Percentiles rank a stretch among this genome's conserved stretches.
These are phyloP conservation scores for Syzygium grande DNA, from an alignment of 345 rosid species.

Conservation along the genomic window DNA sequence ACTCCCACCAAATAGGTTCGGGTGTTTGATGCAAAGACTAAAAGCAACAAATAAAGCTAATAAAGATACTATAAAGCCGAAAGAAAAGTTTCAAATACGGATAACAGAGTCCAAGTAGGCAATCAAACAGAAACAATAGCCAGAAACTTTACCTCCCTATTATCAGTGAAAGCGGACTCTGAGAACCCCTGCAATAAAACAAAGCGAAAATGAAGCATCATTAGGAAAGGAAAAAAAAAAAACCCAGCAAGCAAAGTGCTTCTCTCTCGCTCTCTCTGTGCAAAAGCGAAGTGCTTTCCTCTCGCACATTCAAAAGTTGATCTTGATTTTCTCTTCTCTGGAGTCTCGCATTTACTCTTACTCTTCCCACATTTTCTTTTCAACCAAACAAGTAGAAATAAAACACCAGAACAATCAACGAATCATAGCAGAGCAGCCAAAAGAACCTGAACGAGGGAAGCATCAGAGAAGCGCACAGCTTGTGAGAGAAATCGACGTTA, in stretches of 20 bases:
- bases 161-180: constrained; percentile 76
- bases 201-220: neutral
- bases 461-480: constrained; percentile 85
- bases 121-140: neutral
- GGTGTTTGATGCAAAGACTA: constrained; percentile 90
- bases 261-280: no score
- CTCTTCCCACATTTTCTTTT: neutral
- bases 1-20: constrained; percentile 95
- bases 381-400: neutral
- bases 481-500: constrained; percentile 93
- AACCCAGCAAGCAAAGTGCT: neutral
- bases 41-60: constrained; percentile 10
- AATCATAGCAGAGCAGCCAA: neutral
- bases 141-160: constrained; percentile 67
- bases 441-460: constrained; percentile 75
- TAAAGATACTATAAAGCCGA: neutral
- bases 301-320: neutral
- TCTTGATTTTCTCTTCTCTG: neutral
- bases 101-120: neutral
- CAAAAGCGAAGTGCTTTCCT: neutral
- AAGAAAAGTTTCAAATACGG: neutral
- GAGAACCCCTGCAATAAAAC: constrained; percentile 35
- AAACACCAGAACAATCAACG: neutral
- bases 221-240: no score
- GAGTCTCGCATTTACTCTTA: neutral